Base-by-base conservation (phyloP, 2,329 filamentous ascomycete genomes). In the Pseudogymnoascus verrucosus region DNA sequence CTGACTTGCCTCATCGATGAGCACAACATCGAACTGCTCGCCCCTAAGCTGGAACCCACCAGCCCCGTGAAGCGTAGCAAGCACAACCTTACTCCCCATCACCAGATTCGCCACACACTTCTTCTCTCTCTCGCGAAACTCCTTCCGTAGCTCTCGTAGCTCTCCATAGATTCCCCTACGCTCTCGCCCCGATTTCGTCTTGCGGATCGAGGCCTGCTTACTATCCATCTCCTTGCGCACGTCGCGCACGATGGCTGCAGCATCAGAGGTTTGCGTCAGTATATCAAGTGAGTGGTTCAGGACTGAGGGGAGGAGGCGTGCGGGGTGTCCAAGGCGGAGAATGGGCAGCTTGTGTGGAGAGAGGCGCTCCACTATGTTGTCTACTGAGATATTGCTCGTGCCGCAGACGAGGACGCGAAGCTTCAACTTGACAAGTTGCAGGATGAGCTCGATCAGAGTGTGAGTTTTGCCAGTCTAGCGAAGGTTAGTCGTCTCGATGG, bases 1-100 rank as follows among this genome's bases (percentile, higher is more conserved):
- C 74, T 99, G 95, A 73, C 90, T 96, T 4, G 93, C 95, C 77
- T 99, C 95, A 71, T 99, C 95, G 64, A 99, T 91, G 65, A 99
- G 87, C 28, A 99, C 90, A 4, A 96, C 89, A 74, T 99, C 95
- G 68, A 99, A 99, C 62, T 84, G 78, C 71, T 96, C 86, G 66
- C 87, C 84, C 65, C 86, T 87, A 34, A 96, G 78, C 76, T 97
- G 91, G 69, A 86, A 89, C 0, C 93, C 90, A 7, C 95, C 95
- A 0, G 93, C 89, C 2, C 95, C 95, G 74, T 99, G 95, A 51
- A 99, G 80, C 2, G 95, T 99, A 0, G 93, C 90, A 14, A 98
- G 83, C 3, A 98, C 91, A 28, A 98, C 93, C 72, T 90, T 91
- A 74, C 91, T 96, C 19, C 84, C 83, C 1, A 81, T 79, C 0